Conservation (phyloP, 164 flowering plant species). For the grape (Vitis vinifera) region DNA sequence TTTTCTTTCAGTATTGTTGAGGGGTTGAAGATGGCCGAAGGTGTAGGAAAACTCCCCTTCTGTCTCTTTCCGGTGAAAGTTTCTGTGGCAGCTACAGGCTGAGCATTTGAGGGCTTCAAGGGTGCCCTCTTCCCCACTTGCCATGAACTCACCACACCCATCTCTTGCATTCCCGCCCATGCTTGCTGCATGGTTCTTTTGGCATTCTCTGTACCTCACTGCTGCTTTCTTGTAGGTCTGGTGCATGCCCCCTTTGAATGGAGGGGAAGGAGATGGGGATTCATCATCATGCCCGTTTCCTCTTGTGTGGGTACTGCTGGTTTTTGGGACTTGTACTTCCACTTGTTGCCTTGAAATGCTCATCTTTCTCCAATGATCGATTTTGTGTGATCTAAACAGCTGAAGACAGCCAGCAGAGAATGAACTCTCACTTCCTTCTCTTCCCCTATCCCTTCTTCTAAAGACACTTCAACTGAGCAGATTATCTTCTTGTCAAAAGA, state of each 20-base stretch:
- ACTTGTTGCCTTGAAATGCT: too few species aligned
- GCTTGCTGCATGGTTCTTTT: conserved; percentile 1
- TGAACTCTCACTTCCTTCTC: too few species aligned
- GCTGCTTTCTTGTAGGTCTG: not conserved
- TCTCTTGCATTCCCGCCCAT: not conserved
- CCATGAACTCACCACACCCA: conserved; percentile 1
- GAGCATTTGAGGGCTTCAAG: conserved; percentile 2
- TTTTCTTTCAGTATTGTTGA: not conserved
- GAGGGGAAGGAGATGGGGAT: too few species aligned
- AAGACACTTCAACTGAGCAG: too few species aligned
- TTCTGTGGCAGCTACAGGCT: not conserved
- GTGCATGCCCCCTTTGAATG: not conserved
- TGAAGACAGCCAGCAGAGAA: too few species aligned
- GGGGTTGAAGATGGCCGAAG: not conserved
- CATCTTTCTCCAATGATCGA: too few species aligned
- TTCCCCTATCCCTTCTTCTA: too few species aligned
- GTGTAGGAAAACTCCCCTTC: not conserved
- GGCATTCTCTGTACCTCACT: not conserved
- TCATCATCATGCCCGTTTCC: too few species aligned
- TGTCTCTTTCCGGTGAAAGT: not conserved
- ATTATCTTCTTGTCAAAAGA: too few species aligned
- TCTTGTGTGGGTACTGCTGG: too few species aligned
- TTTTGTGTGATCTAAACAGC: too few species aligned
- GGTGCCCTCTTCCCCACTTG: not conserved
- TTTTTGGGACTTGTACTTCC: too few species aligned